Conservation (phyloP, 805 yeast species). For the Myxozyma nipponensis region DNA sequence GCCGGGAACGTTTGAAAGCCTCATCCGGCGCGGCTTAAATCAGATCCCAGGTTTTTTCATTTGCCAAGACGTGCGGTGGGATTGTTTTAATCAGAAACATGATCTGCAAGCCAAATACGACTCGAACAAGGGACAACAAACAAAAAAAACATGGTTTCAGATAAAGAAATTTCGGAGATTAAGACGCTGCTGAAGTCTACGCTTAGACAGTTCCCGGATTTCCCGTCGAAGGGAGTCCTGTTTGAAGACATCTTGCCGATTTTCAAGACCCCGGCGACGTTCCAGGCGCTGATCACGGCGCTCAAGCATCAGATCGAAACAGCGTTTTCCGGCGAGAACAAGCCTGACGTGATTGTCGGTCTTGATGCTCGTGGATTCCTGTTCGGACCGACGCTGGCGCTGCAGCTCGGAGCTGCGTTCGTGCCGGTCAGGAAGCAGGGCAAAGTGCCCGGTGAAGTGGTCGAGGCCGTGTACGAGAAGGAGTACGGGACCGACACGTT, state of each 20-base stretch:
- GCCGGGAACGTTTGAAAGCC: too few species aligned
- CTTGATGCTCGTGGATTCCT: slow-evolving; percentile 95
- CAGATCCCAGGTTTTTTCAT: too few species aligned
- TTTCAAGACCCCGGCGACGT: slow-evolving; percentile 74
- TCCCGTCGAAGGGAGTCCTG: slow-evolving; percentile 87
- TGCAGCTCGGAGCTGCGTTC: slow-evolving; percentile 83
- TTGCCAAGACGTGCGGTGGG: too few species aligned
- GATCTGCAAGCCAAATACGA: too few species aligned
- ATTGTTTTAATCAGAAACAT: too few species aligned
- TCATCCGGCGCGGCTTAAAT: too few species aligned
- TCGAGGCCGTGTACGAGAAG: slow-evolving; percentile 69
- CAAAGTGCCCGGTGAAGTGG: slow-evolving; percentile 84
- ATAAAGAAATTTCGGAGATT: slow-evolving; percentile 17
- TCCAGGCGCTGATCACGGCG: slow-evolving; percentile 76
- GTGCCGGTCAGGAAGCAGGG: slow-evolving; percentile 95
- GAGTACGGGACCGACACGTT: slow-evolving; percentile 90
- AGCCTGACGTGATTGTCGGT: slow-evolving; percentile 87
- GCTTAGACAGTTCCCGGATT: slow-evolving; percentile 76
- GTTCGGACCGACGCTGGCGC: slow-evolving; percentile 93
- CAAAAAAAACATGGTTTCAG: too few species aligned
- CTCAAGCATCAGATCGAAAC: slow-evolving; percentile 68
- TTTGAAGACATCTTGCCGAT: slow-evolving; percentile 97
- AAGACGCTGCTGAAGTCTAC: slow-evolving; percentile 23
- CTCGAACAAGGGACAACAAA: too few species aligned
- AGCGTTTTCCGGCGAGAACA: slow-evolving; percentile 46